phyloP scores from a whole-genome alignment of 2,329 filamentous ascomycete genomes.

The Trichoderma sp. region DNA sequence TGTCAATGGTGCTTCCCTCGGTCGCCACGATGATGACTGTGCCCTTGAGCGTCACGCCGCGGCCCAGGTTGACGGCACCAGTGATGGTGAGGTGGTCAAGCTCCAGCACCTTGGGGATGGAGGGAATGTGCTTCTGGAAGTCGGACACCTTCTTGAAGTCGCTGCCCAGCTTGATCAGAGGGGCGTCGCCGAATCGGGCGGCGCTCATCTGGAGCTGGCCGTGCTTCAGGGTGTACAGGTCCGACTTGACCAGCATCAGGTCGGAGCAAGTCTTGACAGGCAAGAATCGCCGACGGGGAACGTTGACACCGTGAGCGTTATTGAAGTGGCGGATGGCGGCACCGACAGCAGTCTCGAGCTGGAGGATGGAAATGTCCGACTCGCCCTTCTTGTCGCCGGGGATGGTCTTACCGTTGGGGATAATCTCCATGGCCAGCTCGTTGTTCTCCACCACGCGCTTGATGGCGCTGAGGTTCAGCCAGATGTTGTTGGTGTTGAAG shows the following conservation, averaged over 20 bases:
- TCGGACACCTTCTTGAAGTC: constrained; percentile 99
- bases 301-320: constrained; percentile 98
- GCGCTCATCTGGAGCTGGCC: constrained; percentile 96
- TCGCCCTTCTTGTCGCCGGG: constrained; percentile 99
- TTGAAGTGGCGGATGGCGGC: constrained; percentile 98
- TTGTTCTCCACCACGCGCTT: constrained; percentile 99
- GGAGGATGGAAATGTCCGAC: constrained; percentile 93
- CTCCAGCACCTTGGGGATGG: constrained; percentile 87
- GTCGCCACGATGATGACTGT: constrained; percentile 99
- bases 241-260: constrained; percentile 98
- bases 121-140: constrained; percentile 84
- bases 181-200: constrained; percentile 92
- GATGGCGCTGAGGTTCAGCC: constrained; percentile 96
- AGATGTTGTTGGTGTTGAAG: constrained; percentile 99
- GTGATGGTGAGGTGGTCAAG: constrained; percentile 96
- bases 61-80: constrained; percentile 92
- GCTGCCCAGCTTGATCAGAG: constrained; percentile 95
- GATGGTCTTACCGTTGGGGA: constrained; percentile 98
- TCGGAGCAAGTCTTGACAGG: constrained; percentile 99
- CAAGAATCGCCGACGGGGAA: constrained; percentile 94
- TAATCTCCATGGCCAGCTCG: constrained; percentile 99
- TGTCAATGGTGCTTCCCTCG: constrained; percentile 95
- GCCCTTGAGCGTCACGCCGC: constrained; percentile 93
- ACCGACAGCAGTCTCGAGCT: constrained; percentile 97
- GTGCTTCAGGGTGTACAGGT: constrained; percentile 97